Conservation (phyloP, 2,329 filamentous ascomycete species). For the Talaromyces sp. region DNA sequence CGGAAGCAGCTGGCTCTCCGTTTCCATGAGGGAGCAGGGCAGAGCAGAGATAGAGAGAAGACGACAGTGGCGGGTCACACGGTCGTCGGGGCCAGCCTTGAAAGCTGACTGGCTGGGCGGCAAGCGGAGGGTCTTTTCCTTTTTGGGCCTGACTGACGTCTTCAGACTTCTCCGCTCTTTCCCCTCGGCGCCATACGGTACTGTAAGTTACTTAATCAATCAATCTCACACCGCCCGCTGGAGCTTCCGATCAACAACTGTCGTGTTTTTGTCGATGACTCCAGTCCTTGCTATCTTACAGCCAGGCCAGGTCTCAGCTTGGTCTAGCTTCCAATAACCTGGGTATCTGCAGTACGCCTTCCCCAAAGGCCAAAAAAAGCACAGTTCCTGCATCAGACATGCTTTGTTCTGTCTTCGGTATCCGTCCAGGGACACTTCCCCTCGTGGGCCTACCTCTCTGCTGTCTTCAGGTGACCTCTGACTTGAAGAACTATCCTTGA, state of each 20-base stretch:
- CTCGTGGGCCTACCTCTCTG: conserved; percentile 23
- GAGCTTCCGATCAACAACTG: not conserved
- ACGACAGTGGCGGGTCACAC: not conserved
- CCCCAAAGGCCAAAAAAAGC: not conserved
- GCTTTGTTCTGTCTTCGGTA: conserved; percentile 22
- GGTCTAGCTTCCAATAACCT: not conserved
- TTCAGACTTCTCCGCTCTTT: not conserved
- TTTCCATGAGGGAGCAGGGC: not conserved
- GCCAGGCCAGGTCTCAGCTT: not conserved
- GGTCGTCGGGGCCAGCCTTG: not conserved
- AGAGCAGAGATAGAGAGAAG: not conserved
- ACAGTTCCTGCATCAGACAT: conserved; percentile 20
- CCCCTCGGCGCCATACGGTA: not conserved
- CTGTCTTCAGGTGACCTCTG: conserved; percentile 18
- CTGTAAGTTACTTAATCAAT: no score
- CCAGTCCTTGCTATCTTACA: not conserved
- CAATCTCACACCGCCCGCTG: not conserved
- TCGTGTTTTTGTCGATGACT: not conserved
- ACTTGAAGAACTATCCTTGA: not conserved
- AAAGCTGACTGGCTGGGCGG: not conserved
- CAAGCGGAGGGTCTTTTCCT: not conserved
- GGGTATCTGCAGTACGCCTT: not conserved
- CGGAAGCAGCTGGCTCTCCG: not conserved
- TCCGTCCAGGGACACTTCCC: conserved; percentile 24
- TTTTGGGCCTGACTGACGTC: not conserved